Evolutionary conservation across 495 filamentous ascomycete species (phyloP), one percentile per base, ranked within the genome.

Genomic region (Xylaria venustula): DNA sequence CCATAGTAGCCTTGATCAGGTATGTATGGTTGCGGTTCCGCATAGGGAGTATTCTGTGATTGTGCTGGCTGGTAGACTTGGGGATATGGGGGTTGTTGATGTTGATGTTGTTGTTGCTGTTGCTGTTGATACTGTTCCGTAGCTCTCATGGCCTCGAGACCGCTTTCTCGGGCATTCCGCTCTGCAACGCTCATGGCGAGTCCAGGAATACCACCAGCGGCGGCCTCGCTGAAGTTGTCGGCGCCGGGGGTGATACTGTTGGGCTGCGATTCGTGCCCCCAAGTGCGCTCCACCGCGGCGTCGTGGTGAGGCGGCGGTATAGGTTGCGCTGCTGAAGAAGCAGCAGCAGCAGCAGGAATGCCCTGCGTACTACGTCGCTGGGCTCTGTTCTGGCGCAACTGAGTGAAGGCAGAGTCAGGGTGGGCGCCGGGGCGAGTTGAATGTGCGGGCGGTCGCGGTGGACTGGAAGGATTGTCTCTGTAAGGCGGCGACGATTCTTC

Each of bases 131-230:
- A 72, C 46, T 64, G 54, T 26, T 75, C 70, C 22, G 74, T 61
- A 28, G 70, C 79, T 75, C 77, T 71, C 56, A 89, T 75, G 32
- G 90, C 89, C 64, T 92, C 83, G 49, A 90, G 58, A 14, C 88
- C 90, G 74, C 88, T 90, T 63, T 90, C 83, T 60, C 89, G 77
- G 62, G 87, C 81, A 74, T 91, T 85, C 28, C 80, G 82, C 55
- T 90, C 89, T 5, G 89, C 90, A 58, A 92, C 85, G 49, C 83
- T 89, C 63, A 86, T 76, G 48, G 90, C 89, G 56, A 93, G 87
- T 25, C 88, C 89, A 17, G 88, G 82, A 70, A 93, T 88, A 25
- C 90, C 90, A 54, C 90, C 90, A 47, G 82, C 83, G 12, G 90
- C 89, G 42, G 79, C 73, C 25, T 87, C 83, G 46, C 89, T 84